phyloP scores from a whole-genome alignment of 805 yeast genomes.

The Schizosaccharomyces lindneri region DNA sequence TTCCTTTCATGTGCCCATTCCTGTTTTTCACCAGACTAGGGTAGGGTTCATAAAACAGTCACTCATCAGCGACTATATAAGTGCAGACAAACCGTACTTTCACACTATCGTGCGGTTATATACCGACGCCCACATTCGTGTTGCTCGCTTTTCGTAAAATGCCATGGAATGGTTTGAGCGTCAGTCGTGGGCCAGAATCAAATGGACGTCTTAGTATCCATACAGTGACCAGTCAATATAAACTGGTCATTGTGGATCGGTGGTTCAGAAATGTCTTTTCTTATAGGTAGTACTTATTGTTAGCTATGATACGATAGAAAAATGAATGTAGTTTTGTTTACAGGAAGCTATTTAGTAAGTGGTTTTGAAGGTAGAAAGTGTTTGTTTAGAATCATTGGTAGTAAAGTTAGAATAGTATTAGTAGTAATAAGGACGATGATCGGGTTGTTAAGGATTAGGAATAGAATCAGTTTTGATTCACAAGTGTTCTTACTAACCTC shows the following conservation, averaged over 20 bases:
- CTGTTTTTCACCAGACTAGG: not conserved
- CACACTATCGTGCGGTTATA: constrained; percentile 1
- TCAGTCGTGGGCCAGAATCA: not conserved
- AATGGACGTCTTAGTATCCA: not conserved
- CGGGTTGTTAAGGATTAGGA: too few species aligned
- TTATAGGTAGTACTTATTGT: not conserved
- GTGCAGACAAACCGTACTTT: not conserved
- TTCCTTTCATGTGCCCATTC: too few species aligned
- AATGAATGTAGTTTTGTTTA: too few species aligned
- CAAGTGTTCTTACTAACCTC: too few species aligned
- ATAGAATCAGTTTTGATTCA: too few species aligned
- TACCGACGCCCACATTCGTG: constrained; percentile 2
- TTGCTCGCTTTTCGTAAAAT: not conserved
- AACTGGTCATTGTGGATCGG: not conserved
- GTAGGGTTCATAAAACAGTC: not conserved
- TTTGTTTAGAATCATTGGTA: too few species aligned
- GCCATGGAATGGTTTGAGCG: not conserved
- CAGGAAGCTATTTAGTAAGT: too few species aligned
- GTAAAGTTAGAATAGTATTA: too few species aligned
- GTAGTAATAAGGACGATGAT: too few species aligned
- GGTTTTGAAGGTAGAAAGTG: too few species aligned
- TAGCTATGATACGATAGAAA: not conserved
- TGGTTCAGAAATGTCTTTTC: not conserved
- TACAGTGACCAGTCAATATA: not conserved
- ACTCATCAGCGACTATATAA: not conserved